Conservation (phyloP, 352 stramenopile species). For the Phytopythium boreale region DNA sequence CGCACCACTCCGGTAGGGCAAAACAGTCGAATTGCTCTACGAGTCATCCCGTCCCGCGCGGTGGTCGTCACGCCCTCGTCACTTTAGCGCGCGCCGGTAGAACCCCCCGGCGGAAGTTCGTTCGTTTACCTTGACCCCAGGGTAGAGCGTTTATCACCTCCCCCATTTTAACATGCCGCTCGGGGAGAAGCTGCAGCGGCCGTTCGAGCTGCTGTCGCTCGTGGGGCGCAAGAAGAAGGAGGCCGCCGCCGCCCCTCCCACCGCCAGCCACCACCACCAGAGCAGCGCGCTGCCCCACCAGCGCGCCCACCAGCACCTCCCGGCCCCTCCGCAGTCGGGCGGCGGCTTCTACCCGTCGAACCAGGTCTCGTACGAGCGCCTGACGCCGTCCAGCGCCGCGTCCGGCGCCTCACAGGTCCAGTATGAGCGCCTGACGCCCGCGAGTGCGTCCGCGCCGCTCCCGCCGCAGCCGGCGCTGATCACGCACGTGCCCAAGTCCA, state of each 20-base stretch:
- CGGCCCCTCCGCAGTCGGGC: background rate
- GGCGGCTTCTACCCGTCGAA: conserved; percentile 25
- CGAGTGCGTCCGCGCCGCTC: conserved; percentile 8
- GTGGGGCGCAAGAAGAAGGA: conserved; percentile 60
- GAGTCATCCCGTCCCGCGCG: too few species aligned
- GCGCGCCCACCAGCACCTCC: background rate
- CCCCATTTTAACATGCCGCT: conserved; percentile 29
- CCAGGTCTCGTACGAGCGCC: conserved; percentile 43
- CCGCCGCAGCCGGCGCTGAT: conserved; percentile 7
- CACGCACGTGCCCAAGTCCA: conserved; percentile 5
- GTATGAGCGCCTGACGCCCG: conserved; percentile 55
- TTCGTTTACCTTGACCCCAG: background rate
- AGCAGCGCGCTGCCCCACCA: conserved; percentile 2
- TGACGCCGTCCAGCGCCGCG: conserved; percentile 23
- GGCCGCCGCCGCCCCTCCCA: conserved; percentile 11
- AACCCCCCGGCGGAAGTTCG: too few species aligned
- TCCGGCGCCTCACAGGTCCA: conserved; percentile 21
- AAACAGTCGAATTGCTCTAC: too few species aligned
- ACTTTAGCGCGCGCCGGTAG: too few species aligned
- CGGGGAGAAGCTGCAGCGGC: conserved; percentile 47
- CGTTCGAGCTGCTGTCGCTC: conserved; percentile 67
- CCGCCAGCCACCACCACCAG: conserved; percentile 6
- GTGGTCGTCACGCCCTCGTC: too few species aligned
- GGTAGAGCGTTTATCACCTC: background rate
- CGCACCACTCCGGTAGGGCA: too few species aligned